phyloP scores from a whole-genome alignment of 495 filamentous ascomycete genomes.

The Pyrenula aspistea region DNA sequence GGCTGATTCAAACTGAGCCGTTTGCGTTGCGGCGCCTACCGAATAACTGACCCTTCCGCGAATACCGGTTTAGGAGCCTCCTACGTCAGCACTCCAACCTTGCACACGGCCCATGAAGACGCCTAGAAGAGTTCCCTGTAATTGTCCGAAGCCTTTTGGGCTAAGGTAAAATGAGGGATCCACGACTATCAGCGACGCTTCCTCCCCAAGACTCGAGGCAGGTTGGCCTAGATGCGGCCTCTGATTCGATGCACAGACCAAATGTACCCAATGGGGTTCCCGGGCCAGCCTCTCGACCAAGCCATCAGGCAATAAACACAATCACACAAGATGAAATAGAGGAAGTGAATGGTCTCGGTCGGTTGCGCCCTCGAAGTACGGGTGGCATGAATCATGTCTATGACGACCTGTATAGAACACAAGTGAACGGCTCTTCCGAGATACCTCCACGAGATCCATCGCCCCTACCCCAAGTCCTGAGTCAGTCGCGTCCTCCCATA shows the following conservation, averaged over 20 bases:
- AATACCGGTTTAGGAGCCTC: too few relatives aligned
- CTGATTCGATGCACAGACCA: not conserved
- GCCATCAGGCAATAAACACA: not conserved
- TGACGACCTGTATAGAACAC: not conserved
- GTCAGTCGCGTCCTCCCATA: not conserved
- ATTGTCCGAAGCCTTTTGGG: not conserved
- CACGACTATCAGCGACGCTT: not conserved
- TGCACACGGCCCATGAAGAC: too few relatives aligned
- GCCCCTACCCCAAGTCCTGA: not conserved
- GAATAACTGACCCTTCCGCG: too few relatives aligned
- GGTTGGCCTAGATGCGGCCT: not conserved
- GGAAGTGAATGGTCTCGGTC: not conserved
- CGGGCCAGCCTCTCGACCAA: not conserved
- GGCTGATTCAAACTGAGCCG: too few relatives aligned
- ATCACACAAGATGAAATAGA: not conserved
- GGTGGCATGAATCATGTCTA: not conserved
- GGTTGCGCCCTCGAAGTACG: not conserved
- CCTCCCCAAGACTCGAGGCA: not conserved
- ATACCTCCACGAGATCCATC: not conserved
- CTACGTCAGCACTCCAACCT: too few relatives aligned
- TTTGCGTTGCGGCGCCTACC: too few relatives aligned
- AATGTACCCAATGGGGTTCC: not conserved
- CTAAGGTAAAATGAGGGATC: not conserved
- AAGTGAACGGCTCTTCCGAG: not conserved
- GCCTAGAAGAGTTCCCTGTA: too few relatives aligned